Base-by-base conservation (phyloP, 257 asterid species). In the Osmanthus fragrans region DNA sequence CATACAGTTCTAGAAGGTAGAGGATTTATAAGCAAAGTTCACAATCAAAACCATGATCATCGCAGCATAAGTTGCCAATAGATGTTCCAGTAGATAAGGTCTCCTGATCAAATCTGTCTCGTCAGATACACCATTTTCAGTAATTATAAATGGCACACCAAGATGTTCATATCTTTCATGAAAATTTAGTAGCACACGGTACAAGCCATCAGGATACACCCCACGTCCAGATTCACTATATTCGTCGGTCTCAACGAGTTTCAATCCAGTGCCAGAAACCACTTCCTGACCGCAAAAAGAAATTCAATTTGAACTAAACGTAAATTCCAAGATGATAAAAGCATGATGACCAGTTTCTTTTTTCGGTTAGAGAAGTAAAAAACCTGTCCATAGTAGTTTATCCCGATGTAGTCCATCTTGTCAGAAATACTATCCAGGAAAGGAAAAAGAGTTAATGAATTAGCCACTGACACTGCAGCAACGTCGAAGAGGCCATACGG, bases 221-320 rank as follows among this genome's bases (percentile, higher is more conserved):
- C 98, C 99, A 76, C 99, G 98, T 25, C 99, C 99, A 18, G 99
- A 92, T 91, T 95, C 99, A 77, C 99, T 95, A 75, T 95, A 95
- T 79, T 95, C 99, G 47, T 91, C 99, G 16, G 82, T 87, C 76
- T 95, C 94, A 21, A 88, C 94, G 67, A 91, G 90, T 87, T 95
- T 95, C 86, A 95, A 82, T 79, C 96, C 98, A 56, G 94, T 81
- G 71, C 98, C 97, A 77, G 77, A 88, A 76, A 95, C 39, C 68
- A 90, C 96, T 88, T 95, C 99, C 98, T 94, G 95, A 78, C 68
- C 83, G 71, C 66, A 82, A 58, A 68, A 81, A 34, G 30, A 74
- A 78, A 76, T 42, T 76, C 34, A 70, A 60, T 68, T 77, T 76
- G 30, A 74, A 73, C 72, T 9, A 23, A 74, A 75, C 5, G 30